Evolutionary conservation across 495 filamentous ascomycete species (phyloP).

Genomic region (Podospora fimiseda): DNA sequence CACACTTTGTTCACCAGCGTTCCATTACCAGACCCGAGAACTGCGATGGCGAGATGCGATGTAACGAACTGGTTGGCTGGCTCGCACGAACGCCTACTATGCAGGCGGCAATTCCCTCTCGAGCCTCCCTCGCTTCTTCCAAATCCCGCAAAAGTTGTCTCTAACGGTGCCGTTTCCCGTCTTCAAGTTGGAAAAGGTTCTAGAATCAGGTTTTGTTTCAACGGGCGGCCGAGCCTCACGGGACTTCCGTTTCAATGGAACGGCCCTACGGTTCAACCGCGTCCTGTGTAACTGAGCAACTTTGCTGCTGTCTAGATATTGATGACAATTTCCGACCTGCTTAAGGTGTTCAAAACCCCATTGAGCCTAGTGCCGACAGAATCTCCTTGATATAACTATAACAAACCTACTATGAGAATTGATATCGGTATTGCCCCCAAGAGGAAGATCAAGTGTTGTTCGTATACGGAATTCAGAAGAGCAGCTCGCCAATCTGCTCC

Average conservation of each 20-base stretch:
- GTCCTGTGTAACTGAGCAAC: background rate
- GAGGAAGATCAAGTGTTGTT: background rate
- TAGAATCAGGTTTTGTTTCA: constrained; percentile 10
- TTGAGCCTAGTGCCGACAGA: background rate
- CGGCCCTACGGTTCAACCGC: background rate
- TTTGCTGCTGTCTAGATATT: too few relatives aligned
- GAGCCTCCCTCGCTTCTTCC: constrained; percentile 6
- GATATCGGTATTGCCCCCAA: background rate
- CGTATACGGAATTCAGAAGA: background rate
- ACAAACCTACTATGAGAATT: background rate
- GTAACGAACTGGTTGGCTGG: constrained; percentile 16
- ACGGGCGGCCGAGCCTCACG: background rate
- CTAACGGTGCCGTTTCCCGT: background rate
- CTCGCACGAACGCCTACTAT: constrained; percentile 10
- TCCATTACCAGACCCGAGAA: constrained; percentile 25
- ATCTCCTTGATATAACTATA: background rate
- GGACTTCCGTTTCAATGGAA: background rate
- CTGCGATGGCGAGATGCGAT: constrained; percentile 29
- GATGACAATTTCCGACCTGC: background rate
- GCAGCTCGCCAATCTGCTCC: background rate
- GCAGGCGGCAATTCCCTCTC: constrained; percentile 14
- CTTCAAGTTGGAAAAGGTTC: constrained; percentile 12
- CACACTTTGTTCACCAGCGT: constrained; percentile 10
- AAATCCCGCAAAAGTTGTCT: constrained; percentile 9
- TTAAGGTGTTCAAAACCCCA: background rate